Conservation (phyloP, 2,329 filamentous ascomycete species). For the Aspergillus sergii region DNA sequence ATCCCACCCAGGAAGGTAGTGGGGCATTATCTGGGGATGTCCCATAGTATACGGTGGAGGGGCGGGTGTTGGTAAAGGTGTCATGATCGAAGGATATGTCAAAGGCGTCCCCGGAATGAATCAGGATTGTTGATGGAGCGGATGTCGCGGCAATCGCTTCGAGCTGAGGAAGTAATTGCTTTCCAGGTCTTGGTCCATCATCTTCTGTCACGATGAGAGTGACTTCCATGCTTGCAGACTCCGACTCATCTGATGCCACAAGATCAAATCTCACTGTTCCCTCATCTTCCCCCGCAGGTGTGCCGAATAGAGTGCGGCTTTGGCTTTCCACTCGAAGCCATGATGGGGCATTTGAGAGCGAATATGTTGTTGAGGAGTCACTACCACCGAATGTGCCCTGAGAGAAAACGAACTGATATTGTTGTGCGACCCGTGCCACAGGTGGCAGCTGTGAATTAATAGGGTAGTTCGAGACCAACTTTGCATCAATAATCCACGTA, state of each 20-base stretch:
- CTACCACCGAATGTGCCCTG: constrained; percentile 70
- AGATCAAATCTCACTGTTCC: constrained; percentile 66
- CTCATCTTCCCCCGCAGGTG: constrained; percentile 59
- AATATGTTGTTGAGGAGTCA: constrained; percentile 63
- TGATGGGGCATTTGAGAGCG: constrained; percentile 63
- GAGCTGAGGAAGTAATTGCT: constrained; percentile 40
- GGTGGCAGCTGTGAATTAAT: constrained; percentile 84
- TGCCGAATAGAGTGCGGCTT: constrained; percentile 70
- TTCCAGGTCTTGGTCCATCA: constrained; percentile 38
- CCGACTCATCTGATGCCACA: constrained; percentile 68
- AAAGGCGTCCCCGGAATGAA: constrained; percentile 54
- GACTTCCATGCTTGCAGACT: constrained; percentile 64
- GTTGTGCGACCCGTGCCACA: constrained; percentile 68
- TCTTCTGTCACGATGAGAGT: constrained; percentile 69
- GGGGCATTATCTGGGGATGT: constrained; percentile 77
- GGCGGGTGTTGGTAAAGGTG: constrained; percentile 64
- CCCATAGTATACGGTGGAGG: constrained; percentile 71
- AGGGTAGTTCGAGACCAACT: constrained; percentile 61
- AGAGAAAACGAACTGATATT: constrained; percentile 47
- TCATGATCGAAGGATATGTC: constrained; percentile 69
- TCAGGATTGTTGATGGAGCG: constrained; percentile 40
- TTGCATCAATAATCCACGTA: constrained; percentile 34
- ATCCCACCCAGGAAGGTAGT: constrained; percentile 81
- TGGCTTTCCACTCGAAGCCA: constrained; percentile 75
- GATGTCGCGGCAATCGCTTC: constrained; percentile 39